Base-by-base conservation (phyloP, 2,329 filamentous ascomycete species). In the Sclerotinia trifoliorum region DNA sequence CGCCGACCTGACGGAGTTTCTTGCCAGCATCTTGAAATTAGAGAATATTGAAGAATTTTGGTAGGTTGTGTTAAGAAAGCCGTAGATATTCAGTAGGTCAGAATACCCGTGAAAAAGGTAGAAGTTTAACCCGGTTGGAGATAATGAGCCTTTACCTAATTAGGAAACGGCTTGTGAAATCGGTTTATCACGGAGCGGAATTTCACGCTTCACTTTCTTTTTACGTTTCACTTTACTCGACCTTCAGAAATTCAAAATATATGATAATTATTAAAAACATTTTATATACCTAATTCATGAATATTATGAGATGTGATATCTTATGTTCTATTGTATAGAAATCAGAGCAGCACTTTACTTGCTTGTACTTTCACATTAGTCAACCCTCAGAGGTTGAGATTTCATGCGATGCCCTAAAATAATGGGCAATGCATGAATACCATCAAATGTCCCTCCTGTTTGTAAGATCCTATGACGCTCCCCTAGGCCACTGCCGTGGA, bases 1-100 rank as follows among this genome's bases (percentile, higher is more conserved):
- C 76, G 81, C 81, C 76, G 82, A 81, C 70, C 74, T 71, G 51
- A 72, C 72, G 64, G 76, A 78, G 74, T 74, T 78, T 69, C 75
- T 75, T 71, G 72, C 73, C 67, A 77, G 69, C 76, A 78, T 78
- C 29, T 71, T 75, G 71, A 60, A 60, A 52, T 51, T 46, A 67
- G 56, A 46, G 65, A 52, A 60, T 66, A 66, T 67, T 52, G 61
- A 42, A 19, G 48, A 52, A 26, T 32, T 60, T 67, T 42, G 56
- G 32, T 67, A 52, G n/a, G 56, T 48, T 57, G 39, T 57, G 57
- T 61, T 46, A 26, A 51, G 46, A 62, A 52, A 62, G 56, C 42
- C 55, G 56, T 46, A 54, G 46, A 61, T 56, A 66, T 66, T 66
- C 35, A 54, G 51, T 42, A 52, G 32, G 32, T 61, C 65, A 48